Conservation (phyloP, 805 yeast species). For the Phaffomyces thermotolerans region DNA sequence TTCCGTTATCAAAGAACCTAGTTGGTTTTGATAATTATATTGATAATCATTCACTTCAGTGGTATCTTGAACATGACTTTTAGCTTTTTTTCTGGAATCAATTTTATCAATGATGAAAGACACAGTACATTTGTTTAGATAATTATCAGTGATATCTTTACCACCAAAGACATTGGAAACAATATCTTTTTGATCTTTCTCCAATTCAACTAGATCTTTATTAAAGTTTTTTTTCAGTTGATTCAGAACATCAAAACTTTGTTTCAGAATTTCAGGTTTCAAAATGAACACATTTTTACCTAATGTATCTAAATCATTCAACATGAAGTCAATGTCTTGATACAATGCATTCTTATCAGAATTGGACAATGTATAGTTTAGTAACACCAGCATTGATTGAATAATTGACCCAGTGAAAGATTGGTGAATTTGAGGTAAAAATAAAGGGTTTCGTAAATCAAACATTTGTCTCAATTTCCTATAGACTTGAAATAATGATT, state of each 20-base stretch:
- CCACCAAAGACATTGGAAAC: slow-evolving; percentile 28
- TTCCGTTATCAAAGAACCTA: slow-evolving; percentile 17
- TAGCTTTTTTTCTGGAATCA: slow-evolving; percentile 5
- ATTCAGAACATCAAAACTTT: slow-evolving; percentile 22
- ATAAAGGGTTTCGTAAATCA: slow-evolving; percentile 21
- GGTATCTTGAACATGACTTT: slow-evolving; percentile 1
- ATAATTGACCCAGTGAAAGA: slow-evolving; percentile 27
- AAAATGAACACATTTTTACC: slow-evolving; percentile 20
- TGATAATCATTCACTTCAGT: slow-evolving; percentile 1
- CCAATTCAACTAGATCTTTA: slow-evolving; percentile 21
- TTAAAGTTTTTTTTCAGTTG: slow-evolving; percentile 20
- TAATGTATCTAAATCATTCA: slow-evolving; percentile 20
- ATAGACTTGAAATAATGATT: slow-evolving; percentile 23
- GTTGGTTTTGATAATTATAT: slow-evolving; percentile 16
- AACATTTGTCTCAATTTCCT: slow-evolving; percentile 19
- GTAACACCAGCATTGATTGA: slow-evolving; percentile 25
- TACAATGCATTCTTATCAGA: slow-evolving; percentile 18
- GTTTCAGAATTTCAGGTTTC: slow-evolving; percentile 23
- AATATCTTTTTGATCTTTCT: slow-evolving; percentile 23
- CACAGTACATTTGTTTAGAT: slow-evolving; percentile 24
- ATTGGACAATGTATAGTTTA: slow-evolving; percentile 15
- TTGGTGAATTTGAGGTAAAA: slow-evolving; percentile 27
- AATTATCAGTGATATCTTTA: slow-evolving; percentile 23
- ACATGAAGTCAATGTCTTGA: slow-evolving; percentile 22
- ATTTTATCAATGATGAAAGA: slow-evolving; percentile 19